A percentile compares a stretch with the other conserved stretches of the same genome.
Evolutionary conservation across 768 basidiomycete species (phyloP).

Genomic region (Lactifluus pinguis): DNA sequence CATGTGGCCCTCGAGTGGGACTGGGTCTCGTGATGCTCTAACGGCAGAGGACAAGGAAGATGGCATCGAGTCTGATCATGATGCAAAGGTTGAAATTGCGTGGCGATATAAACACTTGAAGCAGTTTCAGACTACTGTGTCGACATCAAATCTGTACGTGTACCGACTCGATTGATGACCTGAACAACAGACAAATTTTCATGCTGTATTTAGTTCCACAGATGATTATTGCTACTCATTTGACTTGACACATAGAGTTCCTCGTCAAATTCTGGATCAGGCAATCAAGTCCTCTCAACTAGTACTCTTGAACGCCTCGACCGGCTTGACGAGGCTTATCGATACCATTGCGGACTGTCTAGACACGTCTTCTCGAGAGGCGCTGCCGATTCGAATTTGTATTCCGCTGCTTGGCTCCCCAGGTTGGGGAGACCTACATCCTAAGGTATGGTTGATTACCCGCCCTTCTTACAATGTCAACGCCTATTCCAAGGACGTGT

Average conservation of each 20-base stretch:
- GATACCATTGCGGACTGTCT: slow-evolving; percentile 8
- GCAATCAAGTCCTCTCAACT: slow-evolving; percentile 10
- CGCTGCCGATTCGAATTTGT: slow-evolving; percentile 14
- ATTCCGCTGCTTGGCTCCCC: slow-evolving; percentile 28
- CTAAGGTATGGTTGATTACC: slow-evolving; percentile 36
- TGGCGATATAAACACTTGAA: slow-evolving; percentile 96
- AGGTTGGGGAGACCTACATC: slow-evolving; percentile 56
- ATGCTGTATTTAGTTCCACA: slow-evolving; percentile 31
- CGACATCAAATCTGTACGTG: slow-evolving; percentile 40
- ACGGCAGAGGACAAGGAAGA: slow-evolving; percentile 34
- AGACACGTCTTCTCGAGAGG: slow-evolving; percentile 13
- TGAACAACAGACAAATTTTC: not conserved
- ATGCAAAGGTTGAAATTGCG: slow-evolving; percentile 81
- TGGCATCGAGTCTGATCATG: slow-evolving; percentile 29
- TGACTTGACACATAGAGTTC: slow-evolving; percentile 61
- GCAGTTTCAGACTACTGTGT: slow-evolving; percentile 80
- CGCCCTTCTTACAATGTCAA: not conserved
- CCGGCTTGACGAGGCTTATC: slow-evolving; percentile 1
- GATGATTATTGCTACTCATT: slow-evolving; percentile 63
- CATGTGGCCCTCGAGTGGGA: slow-evolving; percentile 62
- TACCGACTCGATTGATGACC: slow-evolving; percentile 1
- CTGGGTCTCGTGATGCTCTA: slow-evolving; percentile 20
- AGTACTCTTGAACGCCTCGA: slow-evolving; percentile 5
- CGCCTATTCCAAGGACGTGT: slow-evolving; percentile 43
- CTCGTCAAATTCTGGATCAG: slow-evolving; percentile 35